Conservation (phyloP, 306 rosid species). For the Datisca glomerata region DNA sequence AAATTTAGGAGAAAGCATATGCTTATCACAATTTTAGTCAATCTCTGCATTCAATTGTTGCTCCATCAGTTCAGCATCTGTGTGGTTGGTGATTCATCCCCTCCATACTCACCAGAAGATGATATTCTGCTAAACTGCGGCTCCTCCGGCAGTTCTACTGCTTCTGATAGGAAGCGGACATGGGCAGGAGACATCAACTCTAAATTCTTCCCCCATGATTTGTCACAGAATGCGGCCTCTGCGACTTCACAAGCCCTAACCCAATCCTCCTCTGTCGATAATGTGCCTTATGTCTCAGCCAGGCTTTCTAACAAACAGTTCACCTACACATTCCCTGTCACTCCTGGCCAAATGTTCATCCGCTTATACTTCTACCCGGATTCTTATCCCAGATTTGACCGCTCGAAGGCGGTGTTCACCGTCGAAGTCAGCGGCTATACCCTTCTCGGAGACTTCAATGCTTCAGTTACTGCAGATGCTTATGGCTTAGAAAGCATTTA, state of each 20-base stretch:
- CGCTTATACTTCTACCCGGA: conserved; percentile 18
- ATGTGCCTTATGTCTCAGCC: conserved; percentile 3
- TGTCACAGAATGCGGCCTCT: not conserved
- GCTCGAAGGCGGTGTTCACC: conserved; percentile 9
- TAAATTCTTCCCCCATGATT: not conserved
- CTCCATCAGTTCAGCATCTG: not conserved
- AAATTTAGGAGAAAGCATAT: too few relatives aligned
- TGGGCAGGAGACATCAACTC: conserved; percentile 9
- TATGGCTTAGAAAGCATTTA: not conserved
- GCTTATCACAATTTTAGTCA: not conserved
- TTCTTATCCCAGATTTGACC: conserved; percentile 1
- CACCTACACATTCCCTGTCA: conserved; percentile 1
- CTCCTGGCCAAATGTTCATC: conserved; percentile 12
- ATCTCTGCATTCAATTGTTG: not conserved
- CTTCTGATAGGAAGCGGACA: not conserved
- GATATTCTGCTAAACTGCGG: conserved; percentile 7
- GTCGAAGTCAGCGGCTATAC: conserved; percentile 7
- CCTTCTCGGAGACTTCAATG: conserved; percentile 14
- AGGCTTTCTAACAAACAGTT: not conserved
- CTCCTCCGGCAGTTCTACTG: not conserved
- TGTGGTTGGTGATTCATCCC: not conserved
- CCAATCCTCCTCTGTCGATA: not conserved
- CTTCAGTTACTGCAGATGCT: conserved; percentile 1
- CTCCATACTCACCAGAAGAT: conserved; percentile 1
- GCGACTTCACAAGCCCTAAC: not conserved